Conservation (phyloP, 441 rosid species). For the Populus tomentosa region DNA sequence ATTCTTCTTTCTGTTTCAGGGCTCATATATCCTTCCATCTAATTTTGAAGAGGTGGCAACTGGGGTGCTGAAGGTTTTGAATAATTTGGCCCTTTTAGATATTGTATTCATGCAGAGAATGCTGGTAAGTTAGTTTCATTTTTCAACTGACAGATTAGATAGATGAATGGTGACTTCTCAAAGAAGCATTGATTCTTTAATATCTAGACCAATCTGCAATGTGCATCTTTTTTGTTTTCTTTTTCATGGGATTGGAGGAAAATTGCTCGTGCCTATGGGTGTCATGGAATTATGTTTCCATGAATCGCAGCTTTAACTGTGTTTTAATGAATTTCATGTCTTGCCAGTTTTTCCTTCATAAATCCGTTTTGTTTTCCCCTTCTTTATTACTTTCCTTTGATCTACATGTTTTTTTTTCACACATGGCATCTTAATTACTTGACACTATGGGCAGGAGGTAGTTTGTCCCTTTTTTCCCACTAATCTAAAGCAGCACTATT, state of each 20-base stretch:
- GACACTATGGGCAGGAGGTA: not conserved
- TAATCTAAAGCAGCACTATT: constrained; percentile 2
- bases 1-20: constrained; percentile 35
- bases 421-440: not conserved
- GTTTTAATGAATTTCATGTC: not conserved
- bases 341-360: not conserved
- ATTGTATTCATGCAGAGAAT: constrained; percentile 58
- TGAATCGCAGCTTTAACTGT: not conserved
- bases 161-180: constrained; percentile 9
- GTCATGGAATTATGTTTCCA: not conserved
- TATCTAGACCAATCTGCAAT: not conserved
- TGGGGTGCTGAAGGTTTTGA: constrained; percentile 71
- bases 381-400: not conserved
- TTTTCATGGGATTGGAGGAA: not conserved
- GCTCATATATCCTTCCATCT: constrained; percentile 58
- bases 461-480: not conserved
- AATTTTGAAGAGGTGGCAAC: constrained; percentile 81
- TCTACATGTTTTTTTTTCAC: not conserved
- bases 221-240: not conserved
- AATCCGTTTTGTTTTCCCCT: not conserved
- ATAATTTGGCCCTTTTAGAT: constrained; percentile 72
- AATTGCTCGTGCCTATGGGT: not conserved
- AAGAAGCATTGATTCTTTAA: not conserved
- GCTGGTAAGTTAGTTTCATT: constrained; percentile 47
- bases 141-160: constrained; percentile 2